Base-by-base conservation (phyloP, 176 grass and related monocot species). In the Juncus effusus region DNA sequence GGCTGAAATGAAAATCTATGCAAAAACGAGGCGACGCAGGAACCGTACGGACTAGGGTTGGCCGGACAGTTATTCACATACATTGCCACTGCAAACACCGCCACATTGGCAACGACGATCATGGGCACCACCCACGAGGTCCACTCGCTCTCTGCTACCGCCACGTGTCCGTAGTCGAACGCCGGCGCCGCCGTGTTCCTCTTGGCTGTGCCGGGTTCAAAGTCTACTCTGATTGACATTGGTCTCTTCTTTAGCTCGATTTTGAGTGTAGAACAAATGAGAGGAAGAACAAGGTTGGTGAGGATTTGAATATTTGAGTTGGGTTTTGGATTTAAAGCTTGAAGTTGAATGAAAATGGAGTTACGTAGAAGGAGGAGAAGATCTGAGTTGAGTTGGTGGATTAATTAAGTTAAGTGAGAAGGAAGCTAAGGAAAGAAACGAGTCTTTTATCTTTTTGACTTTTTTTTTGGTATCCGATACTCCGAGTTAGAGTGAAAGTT, bases 61-160 rank as follows among this genome's bases (percentile, higher is more conserved):
- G 64, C 71, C 51, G 93, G 93, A 73, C 94, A 97, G 75, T 97
- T 84, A 83, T 97, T 97, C 64, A 84, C 78, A 86, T 92, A 97
- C 94, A 97, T 97, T 0, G 55, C 83, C 51, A 75, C 88, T 15
- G 76, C 78, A 80, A 97, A 89, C 57, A 97, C 42, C 14, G 65
- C 77, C 66, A 92, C 16, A 72, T 97, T 93, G 64, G 76, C 88
- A 36, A 78, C 77, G 13, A 86, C 85, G 52, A 89, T 47, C 70
- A 79, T 45, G 38, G 85, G 94, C 35, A 97, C 88, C 49, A 86
- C 37, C 88, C 88, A 92, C 51, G 94, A 80, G 51, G 79, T 90
- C 88, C 88, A 92, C 63, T 92, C 88, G 67, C 88, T 69, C 76
- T 84, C 75, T 61, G 54, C 39, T 42, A 61, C 73, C 9, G 80